Percentiles rank a stretch among this genome's conserved stretches.
Evolutionary conservation across 192 early-diverging fungal species (phyloP).

Genomic region (Coemansia asiatica): DNA sequence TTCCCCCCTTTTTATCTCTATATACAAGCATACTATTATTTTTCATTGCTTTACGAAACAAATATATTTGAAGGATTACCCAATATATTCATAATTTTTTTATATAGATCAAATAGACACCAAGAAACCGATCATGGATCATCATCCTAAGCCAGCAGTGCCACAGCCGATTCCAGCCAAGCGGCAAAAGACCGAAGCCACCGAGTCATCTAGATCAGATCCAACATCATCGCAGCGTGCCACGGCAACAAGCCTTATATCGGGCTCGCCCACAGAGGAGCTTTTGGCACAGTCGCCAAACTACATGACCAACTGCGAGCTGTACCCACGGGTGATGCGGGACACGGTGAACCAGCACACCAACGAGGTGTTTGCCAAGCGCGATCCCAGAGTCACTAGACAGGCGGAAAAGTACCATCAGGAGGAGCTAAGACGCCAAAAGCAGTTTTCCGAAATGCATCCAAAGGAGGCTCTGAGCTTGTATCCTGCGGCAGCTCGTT

Average conservation of each 20-base stretch:
- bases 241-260: neutral
- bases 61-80: no score
- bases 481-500: slow-evolving; percentile 34
- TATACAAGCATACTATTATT: no score
- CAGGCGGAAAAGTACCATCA: slow-evolving; percentile 24
- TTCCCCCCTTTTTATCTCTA: no score
- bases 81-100: no score
- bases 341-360: slow-evolving; percentile 39
- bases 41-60: no score
- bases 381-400: slow-evolving; percentile 29
- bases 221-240: neutral
- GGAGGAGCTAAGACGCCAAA: slow-evolving; percentile 9
- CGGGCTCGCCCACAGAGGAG: slow-evolving; percentile 17
- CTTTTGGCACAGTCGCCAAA: slow-evolving; percentile 25
- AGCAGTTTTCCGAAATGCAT: slow-evolving; percentile 2
- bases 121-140: neutral
- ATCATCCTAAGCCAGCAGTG: slow-evolving; percentile 5
- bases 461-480: slow-evolving; percentile 25
- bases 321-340: slow-evolving; percentile 49
- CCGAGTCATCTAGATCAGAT: neutral
- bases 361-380: slow-evolving; percentile 21
- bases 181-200: neutral
- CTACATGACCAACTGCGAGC: slow-evolving; percentile 35
- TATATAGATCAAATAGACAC: no score
- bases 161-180: slow-evolving; percentile 14